phyloP scores from a whole-genome alignment of 225 moss, liverwort and hornwort species.

The Pseudisothecium myosuroides region DNA sequence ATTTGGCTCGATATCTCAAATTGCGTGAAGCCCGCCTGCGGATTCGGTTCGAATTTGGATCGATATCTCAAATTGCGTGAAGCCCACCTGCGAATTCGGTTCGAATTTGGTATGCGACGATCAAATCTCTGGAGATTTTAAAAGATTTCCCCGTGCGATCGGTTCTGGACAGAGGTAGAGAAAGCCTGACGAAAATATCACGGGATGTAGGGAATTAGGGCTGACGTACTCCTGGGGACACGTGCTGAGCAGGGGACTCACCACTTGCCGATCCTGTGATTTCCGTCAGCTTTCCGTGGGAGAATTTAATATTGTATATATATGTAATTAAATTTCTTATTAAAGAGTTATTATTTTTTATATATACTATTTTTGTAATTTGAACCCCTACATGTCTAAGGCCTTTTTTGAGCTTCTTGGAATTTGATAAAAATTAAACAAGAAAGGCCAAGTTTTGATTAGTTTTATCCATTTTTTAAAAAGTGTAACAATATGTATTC shows the following conservation, averaged over 20 bases:
- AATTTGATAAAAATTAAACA: neutral
- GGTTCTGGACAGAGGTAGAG: neutral
- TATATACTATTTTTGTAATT: neutral
- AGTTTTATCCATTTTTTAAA: neutral
- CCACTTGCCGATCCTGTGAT: neutral
- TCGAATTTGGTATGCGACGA: neutral
- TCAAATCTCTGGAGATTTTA: neutral
- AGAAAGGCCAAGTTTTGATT: neutral
- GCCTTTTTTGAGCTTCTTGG: neutral
- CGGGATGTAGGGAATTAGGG: neutral
- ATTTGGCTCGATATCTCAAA: neutral
- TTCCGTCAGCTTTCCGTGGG: neutral
- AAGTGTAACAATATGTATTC: neutral
- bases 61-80: neutral
- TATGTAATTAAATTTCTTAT: too few species aligned
- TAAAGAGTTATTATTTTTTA: too few species aligned
- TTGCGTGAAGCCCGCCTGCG: neutral
- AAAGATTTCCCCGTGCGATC: too few species aligned
- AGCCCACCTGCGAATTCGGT: neutral
- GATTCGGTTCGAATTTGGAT: neutral
- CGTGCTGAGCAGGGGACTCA: neutral
- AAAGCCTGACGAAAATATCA: neutral
- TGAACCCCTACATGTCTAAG: neutral
- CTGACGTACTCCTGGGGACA: neutral
- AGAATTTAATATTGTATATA: too few species aligned